Base-by-base conservation (phyloP, 139 green algal species). In the Protoeuglena noctilucae region DNA sequence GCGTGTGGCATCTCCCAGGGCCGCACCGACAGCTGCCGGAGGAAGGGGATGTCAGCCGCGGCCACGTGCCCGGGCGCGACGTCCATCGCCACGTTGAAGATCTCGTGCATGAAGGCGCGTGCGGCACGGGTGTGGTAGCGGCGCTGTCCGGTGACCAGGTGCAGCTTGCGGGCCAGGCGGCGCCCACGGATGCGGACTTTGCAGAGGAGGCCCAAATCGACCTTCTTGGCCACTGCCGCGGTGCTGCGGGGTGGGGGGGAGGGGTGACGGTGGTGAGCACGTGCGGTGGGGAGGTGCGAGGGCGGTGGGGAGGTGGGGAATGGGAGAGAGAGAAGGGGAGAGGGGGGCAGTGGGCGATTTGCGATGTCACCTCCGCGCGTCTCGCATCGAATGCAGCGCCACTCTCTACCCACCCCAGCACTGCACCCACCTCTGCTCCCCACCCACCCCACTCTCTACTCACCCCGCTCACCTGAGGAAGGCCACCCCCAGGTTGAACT, bases 391-490 rank as follows among this genome's bases (percentile, higher is more conserved):
- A n/a, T n/a, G n/a, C n/a, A n/a, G n/a, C n/a, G n/a, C n/a, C n/a
- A n/a, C n/a, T n/a, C n/a, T n/a, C n/a, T n/a, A n/a, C n/a, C n/a
- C n/a, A n/a, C n/a, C n/a, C n/a, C n/a, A n/a, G n/a, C n/a, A n/a
- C n/a, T n/a, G n/a, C n/a, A n/a, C n/a, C n/a, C n/a, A n/a, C n/a
- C n/a, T n/a, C n/a, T n/a, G n/a, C n/a, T n/a, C n/a, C n/a, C n/a
- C n/a, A n/a, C n/a, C n/a, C n/a, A n/a, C n/a, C n/a, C n/a, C 34
- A 43, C 12, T 75, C 67, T 40, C 71, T 75, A 3, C 56, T 27
- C 9, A 75, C 61, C 22, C 62, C 58, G 24, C 21, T 47, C 16
- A 27, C 40, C 43, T 58, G 29, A 75, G 57, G 28, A 75, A 75
- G 1, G 67, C 67, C 25, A 50, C 67, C 21, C 67, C 67, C 6